Conservation (phyloP, 108 stramenopile genomes). For the Skeletonema menzelii region DNA sequence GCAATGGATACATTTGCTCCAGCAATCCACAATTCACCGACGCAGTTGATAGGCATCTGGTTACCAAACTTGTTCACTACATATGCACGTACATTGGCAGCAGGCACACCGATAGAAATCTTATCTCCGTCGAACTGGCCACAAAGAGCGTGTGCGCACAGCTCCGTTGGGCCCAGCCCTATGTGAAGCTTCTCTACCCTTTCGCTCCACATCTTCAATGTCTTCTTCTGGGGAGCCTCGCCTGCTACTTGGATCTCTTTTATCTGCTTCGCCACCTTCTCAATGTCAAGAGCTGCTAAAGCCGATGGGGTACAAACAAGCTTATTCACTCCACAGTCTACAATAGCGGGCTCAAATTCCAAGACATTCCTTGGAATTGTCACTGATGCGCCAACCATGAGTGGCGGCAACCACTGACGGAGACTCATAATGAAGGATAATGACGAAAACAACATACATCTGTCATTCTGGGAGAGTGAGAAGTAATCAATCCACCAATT, state of each 20-base stretch:
- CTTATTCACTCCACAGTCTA: constrained; percentile 18
- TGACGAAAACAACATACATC: constrained; percentile 18
- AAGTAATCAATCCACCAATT: constrained; percentile 32
- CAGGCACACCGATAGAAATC: constrained; percentile 27
- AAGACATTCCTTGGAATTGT: constrained; percentile 3
- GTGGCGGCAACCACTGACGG: constrained; percentile 23
- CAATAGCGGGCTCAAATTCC: constrained; percentile 26
- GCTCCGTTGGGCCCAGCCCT: constrained; percentile 27
- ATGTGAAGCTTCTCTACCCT: constrained; percentile 9
- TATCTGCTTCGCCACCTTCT: constrained; percentile 10
- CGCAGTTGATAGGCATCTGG: constrained; percentile 8
- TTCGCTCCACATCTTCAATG: constrained; percentile 8
- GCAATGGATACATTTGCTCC: constrained; percentile 10
- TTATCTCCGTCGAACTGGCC: constrained; percentile 29
- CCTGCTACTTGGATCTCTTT: constrained; percentile 27
- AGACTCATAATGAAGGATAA: constrained; percentile 31
- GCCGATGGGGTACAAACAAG: constrained; percentile 35
- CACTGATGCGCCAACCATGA: constrained; percentile 9
- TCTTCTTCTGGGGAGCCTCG: constrained; percentile 11
- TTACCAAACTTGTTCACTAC: constrained; percentile 2
- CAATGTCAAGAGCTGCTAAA: constrained; percentile 21
- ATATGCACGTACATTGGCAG: constrained; percentile 23
- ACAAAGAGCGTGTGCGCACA: constrained; percentile 29
- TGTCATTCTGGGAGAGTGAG: constrained; percentile 6
- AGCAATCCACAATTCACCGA: constrained; percentile 18